Base-by-base conservation (phyloP, 768 basidiomycete genomes). In the Serendipita sp. region DNA sequence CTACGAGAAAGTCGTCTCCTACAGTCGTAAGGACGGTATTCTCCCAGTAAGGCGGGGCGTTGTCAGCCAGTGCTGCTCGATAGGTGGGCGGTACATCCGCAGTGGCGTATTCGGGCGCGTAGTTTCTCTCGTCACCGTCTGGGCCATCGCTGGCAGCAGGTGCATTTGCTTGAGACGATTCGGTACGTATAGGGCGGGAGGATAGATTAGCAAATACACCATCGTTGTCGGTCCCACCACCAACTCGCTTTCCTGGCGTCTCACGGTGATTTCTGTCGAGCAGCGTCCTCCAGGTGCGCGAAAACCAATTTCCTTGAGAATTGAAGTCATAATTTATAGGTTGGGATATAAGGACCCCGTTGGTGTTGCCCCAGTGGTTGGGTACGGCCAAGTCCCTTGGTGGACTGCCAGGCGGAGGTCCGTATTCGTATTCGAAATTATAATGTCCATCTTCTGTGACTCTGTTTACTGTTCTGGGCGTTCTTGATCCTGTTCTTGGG, bases 341-440 rank as follows among this genome's bases (percentile, higher is more conserved):
- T 0, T 78, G 75, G 0, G 77, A 75, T n/a, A 88, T 83, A 0
- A 89, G 69, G 4, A 77, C 70, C 5, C 85, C 88, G 65, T 89
- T 89, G 30, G 85, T 81, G 73, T 89, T 90, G 54, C 89, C 87
- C 66, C 76, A 78, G 70, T 83, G 78, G 69, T 87, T 87, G 1
- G 86, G 85, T 23, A 82, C 75, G 3, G 85, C 85, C 56, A 73
- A 67, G 0, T 80, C 69, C 0, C 76, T 73, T 0, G 89, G 88
- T 0, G 89, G 89, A 0, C 87, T 88, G 41, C 89, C 89, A 3
- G 89, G 88, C 1, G 89, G 89, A 1, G 88, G 88, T 10, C 16
- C 18, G 41, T 76, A 78, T 68, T 87, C 85, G 70, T 86, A 88
- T 72, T 92, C 90, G 71, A 91, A 92, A 73, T 91, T 86, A 74